A percentile compares a stretch with the other conserved stretches of the same genome.
Conservation (phyloP, 2,329 filamentous ascomycete genomes). For the Zasmidium citrigriseum region DNA sequence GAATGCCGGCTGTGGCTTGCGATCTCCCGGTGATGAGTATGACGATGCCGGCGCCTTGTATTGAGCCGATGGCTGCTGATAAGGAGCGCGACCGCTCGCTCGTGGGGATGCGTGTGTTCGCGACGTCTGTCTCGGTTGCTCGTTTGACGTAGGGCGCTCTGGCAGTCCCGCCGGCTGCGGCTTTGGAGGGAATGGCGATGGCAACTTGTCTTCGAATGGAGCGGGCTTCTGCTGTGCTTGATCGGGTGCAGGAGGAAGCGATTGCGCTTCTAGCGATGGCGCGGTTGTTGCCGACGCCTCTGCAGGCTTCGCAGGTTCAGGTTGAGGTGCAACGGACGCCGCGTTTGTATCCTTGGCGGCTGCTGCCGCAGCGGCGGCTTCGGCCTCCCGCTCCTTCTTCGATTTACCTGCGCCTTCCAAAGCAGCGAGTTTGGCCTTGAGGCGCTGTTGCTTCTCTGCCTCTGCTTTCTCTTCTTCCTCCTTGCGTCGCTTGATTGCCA, state of each 20-base stretch:
- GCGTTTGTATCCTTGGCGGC: conserved; percentile 15
- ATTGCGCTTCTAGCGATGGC: conserved; percentile 19
- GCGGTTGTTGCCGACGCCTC: conserved; percentile 17
- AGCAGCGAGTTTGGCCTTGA: conserved; percentile 37
- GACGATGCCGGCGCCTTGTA: conserved; percentile 43
- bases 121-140: conserved; percentile 17
- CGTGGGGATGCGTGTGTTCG: conserved; percentile 25
- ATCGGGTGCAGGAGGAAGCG: conserved; percentile 15
- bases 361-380: conserved; percentile 30
- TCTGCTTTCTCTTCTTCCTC: conserved; percentile 33
- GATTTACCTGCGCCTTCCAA: conserved; percentile 35
- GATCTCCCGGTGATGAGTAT: conserved; percentile 40
- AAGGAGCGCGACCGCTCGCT: conserved; percentile 23
- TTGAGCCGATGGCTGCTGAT: conserved; percentile 22
- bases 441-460: conserved; percentile 31
- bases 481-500: conserved; percentile 28
- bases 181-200: conserved; percentile 24
- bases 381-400: conserved; percentile 36
- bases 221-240: conserved; percentile 6
- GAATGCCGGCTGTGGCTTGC: conserved; percentile 35
- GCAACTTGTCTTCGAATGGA: conserved; percentile 17
- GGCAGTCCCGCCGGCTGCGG: conserved; percentile 17
- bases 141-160: conserved; percentile 13
- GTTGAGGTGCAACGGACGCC: conserved; percentile 12
- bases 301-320: conserved; percentile 20